A percentile compares a stretch with the other conserved stretches of the same genome.
phyloP scores from a whole-genome alignment of 1,284 basidiomycete species.

The Boletus austroedulis region DNA sequence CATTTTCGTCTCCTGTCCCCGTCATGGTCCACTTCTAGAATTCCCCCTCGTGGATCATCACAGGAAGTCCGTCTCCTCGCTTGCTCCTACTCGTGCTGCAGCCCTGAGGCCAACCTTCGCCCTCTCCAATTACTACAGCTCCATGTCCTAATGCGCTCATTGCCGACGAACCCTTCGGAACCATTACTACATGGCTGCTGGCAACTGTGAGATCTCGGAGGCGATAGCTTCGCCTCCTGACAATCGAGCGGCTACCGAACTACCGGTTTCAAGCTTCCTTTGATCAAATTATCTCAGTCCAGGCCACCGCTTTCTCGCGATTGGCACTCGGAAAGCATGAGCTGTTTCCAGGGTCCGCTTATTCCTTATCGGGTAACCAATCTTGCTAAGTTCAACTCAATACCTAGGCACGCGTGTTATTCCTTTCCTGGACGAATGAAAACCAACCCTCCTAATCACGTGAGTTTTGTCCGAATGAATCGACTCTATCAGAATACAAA shows the following conservation, averaged over 20 bases:
- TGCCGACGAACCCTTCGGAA: conserved; percentile 32
- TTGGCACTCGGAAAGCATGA: conserved; percentile 20
- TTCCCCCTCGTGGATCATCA: conserved; percentile 24
- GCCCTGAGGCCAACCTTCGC: conserved; percentile 14
- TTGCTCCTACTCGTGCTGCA: conserved; percentile 6
- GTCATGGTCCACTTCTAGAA: conserved; percentile 15
- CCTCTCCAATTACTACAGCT: conserved; percentile 16
- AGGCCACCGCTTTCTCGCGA: conserved; percentile 28
- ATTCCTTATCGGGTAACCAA: conserved; percentile 26
- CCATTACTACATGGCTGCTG: conserved; percentile 33
- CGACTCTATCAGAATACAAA: conserved; percentile 33
- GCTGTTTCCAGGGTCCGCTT: conserved; percentile 37
- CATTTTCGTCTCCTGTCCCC: conserved; percentile 6
- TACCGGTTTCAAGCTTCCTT: conserved; percentile 29
- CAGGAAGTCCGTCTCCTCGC: conserved; percentile 15
- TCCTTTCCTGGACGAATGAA: conserved; percentile 18
- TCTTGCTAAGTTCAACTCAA: conserved; percentile 27
- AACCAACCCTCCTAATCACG: conserved; percentile 4
- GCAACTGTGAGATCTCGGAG: conserved; percentile 36
- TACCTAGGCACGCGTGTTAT: conserved; percentile 27
- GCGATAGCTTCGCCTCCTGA: conserved; percentile 36
- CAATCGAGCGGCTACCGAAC: conserved; percentile 36
- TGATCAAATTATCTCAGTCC: conserved; percentile 32
- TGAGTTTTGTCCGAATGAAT: conserved; percentile 19
- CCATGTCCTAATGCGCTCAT: conserved; percentile 24